Evolutionary conservation across 1,284 basidiomycete species (phyloP), one percentile per base, ranked within the genome.

Genomic region (Naganishia liquefaciens): DNA sequence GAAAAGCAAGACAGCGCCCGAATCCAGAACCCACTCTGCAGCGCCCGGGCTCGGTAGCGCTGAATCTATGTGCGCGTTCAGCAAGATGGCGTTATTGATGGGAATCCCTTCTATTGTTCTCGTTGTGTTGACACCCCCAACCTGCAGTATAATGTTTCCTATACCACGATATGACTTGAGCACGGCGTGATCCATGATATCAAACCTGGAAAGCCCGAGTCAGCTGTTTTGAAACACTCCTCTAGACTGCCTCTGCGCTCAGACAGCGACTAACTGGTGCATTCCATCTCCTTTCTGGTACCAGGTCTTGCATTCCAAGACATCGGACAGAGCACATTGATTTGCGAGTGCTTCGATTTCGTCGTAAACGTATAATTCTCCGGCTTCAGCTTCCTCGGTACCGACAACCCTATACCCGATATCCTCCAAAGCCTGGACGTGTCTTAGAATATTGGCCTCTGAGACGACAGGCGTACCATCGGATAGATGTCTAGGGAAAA

Each of bases 391-490:
- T 76, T 97, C 90, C 46, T 84, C 82, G 0, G 93, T 95, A 0
- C 95, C 95, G 19, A 96, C 91, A 0, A 91, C 95, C 47, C 95
- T 84, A 79, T 88, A 98, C 4, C 94, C 94, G 66, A 95, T 91
- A 37, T 86, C 86, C 74, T 93, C 91, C 42, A 71, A 75, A 5
- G 70, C 75, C 46, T 65, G 63, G 47, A 79, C 74, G 52, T 79
- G 78, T 0, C 27, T 39, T n/a, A 77, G 61, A 7, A 77, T 73
- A 19, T 74, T 69, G 49, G 70, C 64, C 62, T 79, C 78, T 23
- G 74, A 75, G 1, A 68, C 43, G 10, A 51, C 54, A 4, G 65
- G 65, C 10, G 47, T 49, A 1, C 40, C 54, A n/a, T 47, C 51
- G 11, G 53, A 49, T 25, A 54, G 52, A 50, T 42, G 17, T 25